Evolutionary conservation across 495 filamentous ascomycete genomes (phyloP), one percentile per base, ranked within the genome.

Genomic region (Aspergillus baeticus): DNA sequence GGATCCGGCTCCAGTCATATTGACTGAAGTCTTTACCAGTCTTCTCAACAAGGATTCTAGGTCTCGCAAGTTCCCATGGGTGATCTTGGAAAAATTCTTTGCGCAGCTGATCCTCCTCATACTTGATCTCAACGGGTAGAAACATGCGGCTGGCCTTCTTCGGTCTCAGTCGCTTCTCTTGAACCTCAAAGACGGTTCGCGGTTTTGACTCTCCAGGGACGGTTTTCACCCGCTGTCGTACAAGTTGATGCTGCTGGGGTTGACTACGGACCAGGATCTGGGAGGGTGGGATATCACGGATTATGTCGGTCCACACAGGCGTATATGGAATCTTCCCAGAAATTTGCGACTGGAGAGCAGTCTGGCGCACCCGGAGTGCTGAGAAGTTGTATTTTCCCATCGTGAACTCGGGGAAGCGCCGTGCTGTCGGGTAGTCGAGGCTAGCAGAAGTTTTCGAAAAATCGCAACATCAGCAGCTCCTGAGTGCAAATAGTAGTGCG

Each of bases 21-120:
- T 73, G 76, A 60, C 84, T 77, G 35, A 76, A 80, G 68, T 98
- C 94, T 66, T 84, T 88, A 22, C 94, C 94, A 65, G 92, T 86
- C 63, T 84, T 80, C 73, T 98, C 94, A 11, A 96, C 74, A 22
- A 98, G 70, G 58, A 96, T 79, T 60, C 86, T 80, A 48, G 94
- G 94, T 59, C 94, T 81, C 26, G 95, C 94, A 64, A 98, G 77
- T 69, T 98, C 94, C 94, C 94, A 98, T 5, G 94, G 94, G 72
- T 98, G 94, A 70, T 98, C 92, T 57, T 78, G 79, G 76, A 87
- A 98, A 76, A 98, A 98, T 23, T 87, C 75, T 53, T 65, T 76
- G 46, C 94, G 86, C 61, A 98, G 76, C 58, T 77, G 71, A 69
- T 98, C 95, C 70, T 98, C 94, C 43, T 91, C 89, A 69, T 92